Conservation (phyloP, 139 green algal species). For the Chlamydomonas schloesseri region DNA sequence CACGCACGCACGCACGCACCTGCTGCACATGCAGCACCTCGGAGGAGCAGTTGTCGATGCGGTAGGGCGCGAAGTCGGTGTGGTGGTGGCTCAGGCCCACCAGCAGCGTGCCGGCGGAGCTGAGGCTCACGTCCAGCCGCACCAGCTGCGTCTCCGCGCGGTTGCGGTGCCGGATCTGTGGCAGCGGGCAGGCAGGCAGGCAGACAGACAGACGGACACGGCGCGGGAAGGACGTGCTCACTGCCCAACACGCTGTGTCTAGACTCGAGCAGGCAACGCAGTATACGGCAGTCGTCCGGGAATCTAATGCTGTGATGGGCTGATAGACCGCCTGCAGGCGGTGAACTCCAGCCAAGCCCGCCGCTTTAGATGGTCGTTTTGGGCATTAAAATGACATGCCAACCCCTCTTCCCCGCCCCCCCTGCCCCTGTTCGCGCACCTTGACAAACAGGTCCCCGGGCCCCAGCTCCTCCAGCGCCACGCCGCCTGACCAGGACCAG, state of each 20-base stretch:
- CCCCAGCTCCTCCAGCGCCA: slow-evolving; percentile 63
- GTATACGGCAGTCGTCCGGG: too few species aligned
- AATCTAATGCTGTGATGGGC: too few species aligned
- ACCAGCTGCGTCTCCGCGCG: slow-evolving; percentile 78
- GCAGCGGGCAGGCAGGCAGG: not conserved
- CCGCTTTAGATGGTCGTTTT: too few species aligned
- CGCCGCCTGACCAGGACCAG: slow-evolving; percentile 86
- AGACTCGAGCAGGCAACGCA: too few species aligned
- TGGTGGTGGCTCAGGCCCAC: slow-evolving; percentile 67
- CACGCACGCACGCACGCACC: not conserved
- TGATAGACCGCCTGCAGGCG: too few species aligned
- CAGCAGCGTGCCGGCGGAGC: slow-evolving; percentile 47
- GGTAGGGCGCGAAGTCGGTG: slow-evolving; percentile 55
- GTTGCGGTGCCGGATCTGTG: slow-evolving; percentile 63
- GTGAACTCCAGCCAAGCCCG: too few species aligned
- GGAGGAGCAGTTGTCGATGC: slow-evolving; percentile 90
- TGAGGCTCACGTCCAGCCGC: slow-evolving; percentile 66
- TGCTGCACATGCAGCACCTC: slow-evolving; percentile 79
- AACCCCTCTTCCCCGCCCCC: too few species aligned
- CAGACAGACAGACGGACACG: too few species aligned
- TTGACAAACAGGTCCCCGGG: slow-evolving; percentile 81
- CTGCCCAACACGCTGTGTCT: too few species aligned
- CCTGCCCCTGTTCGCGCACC: too few species aligned
- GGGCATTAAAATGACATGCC: too few species aligned
- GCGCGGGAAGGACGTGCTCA: too few species aligned